Evolutionary conservation across 108 stramenopile genomes (phyloP), one percentile per base, ranked within the genome.

Genomic region (Thalassiosira profunda): DNA sequence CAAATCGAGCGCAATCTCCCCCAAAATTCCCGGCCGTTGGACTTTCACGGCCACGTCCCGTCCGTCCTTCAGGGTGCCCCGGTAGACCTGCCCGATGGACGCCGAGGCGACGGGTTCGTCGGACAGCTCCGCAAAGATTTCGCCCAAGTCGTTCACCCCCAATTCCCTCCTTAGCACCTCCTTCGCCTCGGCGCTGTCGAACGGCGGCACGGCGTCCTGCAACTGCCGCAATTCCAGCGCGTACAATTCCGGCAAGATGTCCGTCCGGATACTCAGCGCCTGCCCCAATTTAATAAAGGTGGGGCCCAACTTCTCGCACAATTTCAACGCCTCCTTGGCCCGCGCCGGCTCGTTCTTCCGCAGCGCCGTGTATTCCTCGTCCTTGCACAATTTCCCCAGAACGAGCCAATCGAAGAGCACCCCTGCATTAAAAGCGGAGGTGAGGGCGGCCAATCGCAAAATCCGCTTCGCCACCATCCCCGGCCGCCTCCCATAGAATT

Each of bases 21-120:
- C 82, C 52, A 98, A 76, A 29, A 98, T 89, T 5, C 90, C 85
- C 0, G 97, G 97, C 34, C 97, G 90, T 84, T 97, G 96, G 4
- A 98, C 93, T 61, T 98, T 98, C 51, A 98, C 93, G 35, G 97
- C 97, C 40, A 98, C 97, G 18, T 88, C 79, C 15, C 73, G 70
- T 21, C 63, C 72, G 0, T 54, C 58, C 18, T 34, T 44, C 37
- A 92, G 54, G 2, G 29, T 80, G 0, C 86, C 91, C 9, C 69
- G 31, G 54, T 92, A 92, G 5, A 92, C 91, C 59, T 92, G 91
- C 24, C 91, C 91, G 35, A 92, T 85, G 11, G 79, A 81, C 14
- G 91, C 91, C 23, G 74, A 75, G 1, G 88, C 91, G 20, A 92
- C 85, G 2, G 91, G 91, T 43, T 60, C 42, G 0, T 67, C 69